Evolutionary conservation across 1,284 basidiomycete genomes (phyloP).

Genomic region (Cutaneotrichosporon spelunceum): DNA sequence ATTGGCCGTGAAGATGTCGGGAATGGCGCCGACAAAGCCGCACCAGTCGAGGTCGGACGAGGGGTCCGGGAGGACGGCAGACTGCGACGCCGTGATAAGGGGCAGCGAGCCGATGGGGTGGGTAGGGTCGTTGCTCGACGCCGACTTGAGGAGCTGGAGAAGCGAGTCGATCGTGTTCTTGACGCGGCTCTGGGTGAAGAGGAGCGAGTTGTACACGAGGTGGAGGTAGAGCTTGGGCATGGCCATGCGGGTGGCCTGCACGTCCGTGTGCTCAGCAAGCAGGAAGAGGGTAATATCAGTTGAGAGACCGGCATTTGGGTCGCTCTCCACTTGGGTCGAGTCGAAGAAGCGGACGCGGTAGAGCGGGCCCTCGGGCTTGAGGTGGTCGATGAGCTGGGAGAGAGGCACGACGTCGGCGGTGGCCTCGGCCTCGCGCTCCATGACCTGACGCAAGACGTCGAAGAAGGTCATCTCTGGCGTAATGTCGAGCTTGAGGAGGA

Average conservation of each 20-base stretch:
- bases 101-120: conserved; percentile 68
- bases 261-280: conserved; percentile 63
- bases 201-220: conserved; percentile 87
- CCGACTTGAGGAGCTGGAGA: conserved; percentile 68
- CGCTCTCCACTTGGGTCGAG: conserved; percentile 64
- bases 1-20: conserved; percentile 85
- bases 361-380: conserved; percentile 64
- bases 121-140: conserved; percentile 61
- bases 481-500: conserved; percentile 79
- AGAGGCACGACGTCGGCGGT: conserved; percentile 79
- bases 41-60: conserved; percentile 92
- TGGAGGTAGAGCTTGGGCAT: conserved; percentile 65
- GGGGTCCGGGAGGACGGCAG: conserved; percentile 73
- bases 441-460: conserved; percentile 66
- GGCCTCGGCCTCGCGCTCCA: conserved; percentile 74
- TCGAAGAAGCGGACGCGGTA: conserved; percentile 98
- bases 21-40: conserved; percentile 92
- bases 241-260: conserved; percentile 66
- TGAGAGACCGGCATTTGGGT: conserved; percentile 74
- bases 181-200: conserved; percentile 81
- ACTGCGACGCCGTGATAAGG: conserved; percentile 72
- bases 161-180: conserved; percentile 81
- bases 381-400: conserved; percentile 68
- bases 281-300: conserved; percentile 83
- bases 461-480: conserved; percentile 88